phyloP scores from a whole-genome alignment of 805 yeast species.

The Kluyveromyces siamensis region DNA sequence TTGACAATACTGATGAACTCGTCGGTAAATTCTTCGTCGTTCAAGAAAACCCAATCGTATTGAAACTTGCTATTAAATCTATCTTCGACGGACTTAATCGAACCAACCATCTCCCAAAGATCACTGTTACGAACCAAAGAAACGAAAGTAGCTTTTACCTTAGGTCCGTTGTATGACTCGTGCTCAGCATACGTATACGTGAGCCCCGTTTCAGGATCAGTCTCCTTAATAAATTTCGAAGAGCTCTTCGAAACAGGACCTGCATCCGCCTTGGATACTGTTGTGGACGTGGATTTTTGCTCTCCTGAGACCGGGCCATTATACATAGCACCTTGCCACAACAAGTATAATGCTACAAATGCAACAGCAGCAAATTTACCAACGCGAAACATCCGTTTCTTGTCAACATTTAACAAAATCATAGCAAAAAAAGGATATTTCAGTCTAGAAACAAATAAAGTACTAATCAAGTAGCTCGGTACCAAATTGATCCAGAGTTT shows the following conservation, averaged over 20 bases:
- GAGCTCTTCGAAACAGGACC: background rate
- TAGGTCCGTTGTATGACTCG: constrained; percentile 12
- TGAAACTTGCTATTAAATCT: constrained; percentile 67
- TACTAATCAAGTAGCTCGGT: too few species aligned
- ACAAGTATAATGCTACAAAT: constrained; percentile 9
- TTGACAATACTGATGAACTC: constrained; percentile 54
- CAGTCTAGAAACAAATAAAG: background rate
- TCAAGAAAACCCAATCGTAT: constrained; percentile 90
- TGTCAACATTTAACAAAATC: constrained; percentile 9
- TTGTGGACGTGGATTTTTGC: background rate
- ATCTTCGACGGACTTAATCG: constrained; percentile 67
- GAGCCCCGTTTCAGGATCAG: constrained; percentile 8
- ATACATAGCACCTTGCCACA: constrained; percentile 10
- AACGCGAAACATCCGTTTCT: constrained; percentile 8
- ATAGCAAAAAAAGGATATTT: constrained; percentile 9
- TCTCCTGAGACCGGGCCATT: background rate
- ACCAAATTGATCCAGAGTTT: too few species aligned
- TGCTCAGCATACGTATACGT: constrained; percentile 9
- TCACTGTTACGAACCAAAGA: constrained; percentile 67
- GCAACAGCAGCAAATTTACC: constrained; percentile 12
- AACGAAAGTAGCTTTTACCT: constrained; percentile 31
- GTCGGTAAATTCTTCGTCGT: constrained; percentile 66
- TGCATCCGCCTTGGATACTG: background rate
- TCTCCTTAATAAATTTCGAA: background rate
- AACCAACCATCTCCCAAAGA: constrained; percentile 43